These are phyloP conservation scores for Globisporangium takayamanum DNA, from an alignment of 352 stramenopile species.

Conservation along the genomic window DNA sequence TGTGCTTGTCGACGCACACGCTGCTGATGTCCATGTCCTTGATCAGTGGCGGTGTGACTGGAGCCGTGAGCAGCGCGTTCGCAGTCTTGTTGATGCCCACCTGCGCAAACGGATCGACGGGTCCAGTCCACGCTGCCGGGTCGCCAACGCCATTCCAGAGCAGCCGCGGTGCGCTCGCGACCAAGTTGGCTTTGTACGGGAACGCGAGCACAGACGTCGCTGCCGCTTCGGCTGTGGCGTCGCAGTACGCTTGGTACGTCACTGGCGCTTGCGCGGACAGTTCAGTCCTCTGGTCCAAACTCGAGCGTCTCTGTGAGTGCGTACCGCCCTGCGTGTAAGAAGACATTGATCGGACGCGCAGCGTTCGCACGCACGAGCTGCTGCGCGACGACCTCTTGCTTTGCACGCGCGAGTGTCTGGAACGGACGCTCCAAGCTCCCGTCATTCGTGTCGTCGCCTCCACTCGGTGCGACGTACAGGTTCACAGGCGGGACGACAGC, in stretches of 20 bases:
- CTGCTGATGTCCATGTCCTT: conserved; percentile 27
- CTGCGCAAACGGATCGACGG: conserved; percentile 50
- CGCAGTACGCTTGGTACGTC: conserved; percentile 70
- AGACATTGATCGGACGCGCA: conserved; percentile 43
- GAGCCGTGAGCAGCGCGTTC: conserved; percentile 31
- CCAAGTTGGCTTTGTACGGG: conserved; percentile 34
- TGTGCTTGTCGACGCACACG: conserved; percentile 60
- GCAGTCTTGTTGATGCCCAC: conserved; percentile 41
- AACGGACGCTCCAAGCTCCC: conserved; percentile 48
- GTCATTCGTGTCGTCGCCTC: conserved; percentile 30
- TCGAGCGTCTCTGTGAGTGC: conserved; percentile 46
- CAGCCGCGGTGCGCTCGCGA: conserved; percentile 27
- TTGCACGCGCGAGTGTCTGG: conserved; percentile 37
- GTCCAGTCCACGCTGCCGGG: conserved; percentile 31
- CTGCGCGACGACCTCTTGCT: conserved; percentile 27
- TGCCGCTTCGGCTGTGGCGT: conserved; percentile 24
- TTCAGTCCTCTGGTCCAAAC: conserved; percentile 36
- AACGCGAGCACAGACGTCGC: conserved; percentile 33
- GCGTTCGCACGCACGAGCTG: conserved; percentile 19
- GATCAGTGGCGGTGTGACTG: conserved; percentile 10
- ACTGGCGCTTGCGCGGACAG: conserved; percentile 20
- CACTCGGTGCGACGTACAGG: conserved; percentile 45
- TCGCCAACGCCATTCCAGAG: conserved; percentile 68
- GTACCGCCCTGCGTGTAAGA: conserved; percentile 49
- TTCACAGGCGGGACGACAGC: background rate